Evolutionary conservation across 257 asterid genomes (phyloP), one percentile per base, ranked within the genome.

Genomic region (Jaltomata sinuosa): DNA sequence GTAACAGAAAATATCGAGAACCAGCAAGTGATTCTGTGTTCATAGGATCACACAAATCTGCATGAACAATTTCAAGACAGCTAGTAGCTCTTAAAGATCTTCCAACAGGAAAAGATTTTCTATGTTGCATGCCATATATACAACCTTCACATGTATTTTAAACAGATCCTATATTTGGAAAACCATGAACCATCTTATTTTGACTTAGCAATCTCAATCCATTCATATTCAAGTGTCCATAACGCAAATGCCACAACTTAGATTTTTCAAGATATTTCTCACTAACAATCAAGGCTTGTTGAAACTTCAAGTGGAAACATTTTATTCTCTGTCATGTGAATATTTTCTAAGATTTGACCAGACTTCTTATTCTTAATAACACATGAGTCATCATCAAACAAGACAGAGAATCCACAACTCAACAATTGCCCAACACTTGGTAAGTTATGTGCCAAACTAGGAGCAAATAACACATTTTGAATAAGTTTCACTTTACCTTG

Each of bases 351-450:
- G 8, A 36, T 32, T 40, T 57, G 12, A 9, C 72, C 9, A 0
- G 4, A 19, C 19, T 68, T 27, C 18, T 87, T 83, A 3, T 81
- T 74, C 10, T 72, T 32, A 62, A 85, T 69, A 29, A 42, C 12
- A 25, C 86, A 84, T 1, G 31, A 11, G 5, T 2, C 57, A 25
- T 54, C 81, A 74, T 87, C 71, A 81, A 87, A 87, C 18, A 40
- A 12, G 12, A 77, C 1, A 0, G 49, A 25, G 16, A 72, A 84
- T 6, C 80, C 64, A 84, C 78, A n/a, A 36, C 16, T 2, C 83
- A 85, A 80, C 15, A 88, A 34, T 59, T 81, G 78, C 2, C 86
- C 86, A 65, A 86, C 64, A 69, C 87, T 86, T 6, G 84, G 15
- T 25, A 88, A 45, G 55, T 71, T 86, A 22, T 88, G 52, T 0